Percentiles rank a stretch among this genome's conserved stretches.
Evolutionary conservation across 441 rosid species (phyloP).

Genomic region (Adansonia rubrostipa): DNA sequence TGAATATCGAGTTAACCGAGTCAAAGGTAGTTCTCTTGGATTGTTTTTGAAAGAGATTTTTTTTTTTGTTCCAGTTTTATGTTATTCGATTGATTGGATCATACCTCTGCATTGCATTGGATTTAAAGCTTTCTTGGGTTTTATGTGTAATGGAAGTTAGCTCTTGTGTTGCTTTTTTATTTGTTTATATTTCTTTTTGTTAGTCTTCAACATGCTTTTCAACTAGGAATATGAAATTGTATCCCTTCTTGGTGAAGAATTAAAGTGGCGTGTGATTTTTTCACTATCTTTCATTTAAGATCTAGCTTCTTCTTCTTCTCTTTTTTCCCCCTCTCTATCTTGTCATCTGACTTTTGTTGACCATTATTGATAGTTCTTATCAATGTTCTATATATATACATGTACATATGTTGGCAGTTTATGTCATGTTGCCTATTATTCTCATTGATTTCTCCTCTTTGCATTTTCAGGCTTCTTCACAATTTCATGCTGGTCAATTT

Average conservation of each 20-base stretch:
- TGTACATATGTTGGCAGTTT: background rate
- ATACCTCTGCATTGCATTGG: background rate
- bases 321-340: background rate
- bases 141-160: background rate
- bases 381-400: background rate
- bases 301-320: background rate
- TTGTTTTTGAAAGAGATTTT: background rate
- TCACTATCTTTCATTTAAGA: background rate
- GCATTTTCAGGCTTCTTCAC: constrained; percentile 77
- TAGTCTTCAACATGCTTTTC: background rate
- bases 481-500: constrained; percentile 84
- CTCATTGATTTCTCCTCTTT: background rate
- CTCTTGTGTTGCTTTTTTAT: background rate
- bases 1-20: background rate
- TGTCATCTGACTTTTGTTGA: background rate
- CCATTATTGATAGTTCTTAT: background rate
- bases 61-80: background rate
- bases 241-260: background rate
- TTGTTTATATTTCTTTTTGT: background rate
- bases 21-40: background rate
- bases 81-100: background rate
- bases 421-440: background rate
- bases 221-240: background rate
- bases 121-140: no score
- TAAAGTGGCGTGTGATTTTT: background rate